A percentile compares a stretch with the other conserved stretches of the same genome.
These are phyloP conservation scores for Aeschynomene evenia DNA, from an alignment of 306 rosid genomes.

Conservation along the genomic window DNA sequence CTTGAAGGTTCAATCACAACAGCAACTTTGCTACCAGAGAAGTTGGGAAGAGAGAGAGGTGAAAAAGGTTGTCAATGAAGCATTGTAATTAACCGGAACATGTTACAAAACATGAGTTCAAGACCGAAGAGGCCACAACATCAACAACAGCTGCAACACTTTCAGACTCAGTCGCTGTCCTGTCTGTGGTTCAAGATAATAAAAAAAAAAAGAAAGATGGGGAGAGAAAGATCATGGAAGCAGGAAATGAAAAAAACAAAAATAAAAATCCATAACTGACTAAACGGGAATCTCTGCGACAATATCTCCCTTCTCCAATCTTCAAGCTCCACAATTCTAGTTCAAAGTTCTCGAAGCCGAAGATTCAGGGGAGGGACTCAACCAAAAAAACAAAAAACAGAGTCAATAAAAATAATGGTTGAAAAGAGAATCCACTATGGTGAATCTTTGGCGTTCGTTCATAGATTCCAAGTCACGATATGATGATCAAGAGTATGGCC, in stretches of 20 bases:
- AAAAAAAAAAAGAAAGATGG: no score
- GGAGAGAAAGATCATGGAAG: not conserved
- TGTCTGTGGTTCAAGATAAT: conserved; percentile 3
- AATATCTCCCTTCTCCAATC: not conserved
- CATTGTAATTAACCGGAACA: conserved; percentile 18
- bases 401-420: not conserved
- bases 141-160: not conserved
- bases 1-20: not conserved
- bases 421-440: not conserved
- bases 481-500: conserved; percentile 31
- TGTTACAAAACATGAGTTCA: not conserved
- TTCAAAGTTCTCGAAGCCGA: conserved; percentile 4
- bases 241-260: not conserved
- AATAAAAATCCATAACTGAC: conserved; percentile 16
- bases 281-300: conserved; percentile 17
- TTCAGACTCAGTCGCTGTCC: conserved; percentile 21
- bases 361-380: not conserved
- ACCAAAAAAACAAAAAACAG: not conserved
- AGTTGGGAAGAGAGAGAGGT: not conserved
- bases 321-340: conserved; percentile 16
- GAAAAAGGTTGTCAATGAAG: not conserved
- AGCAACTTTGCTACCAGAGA: not conserved
- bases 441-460: not conserved
- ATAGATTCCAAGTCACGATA: conserved; percentile 25
- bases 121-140: conserved; percentile 25